Evolutionary conservation across 495 filamentous ascomycete genomes (phyloP).

Genomic region (Saxophila tyrrhenica): DNA sequence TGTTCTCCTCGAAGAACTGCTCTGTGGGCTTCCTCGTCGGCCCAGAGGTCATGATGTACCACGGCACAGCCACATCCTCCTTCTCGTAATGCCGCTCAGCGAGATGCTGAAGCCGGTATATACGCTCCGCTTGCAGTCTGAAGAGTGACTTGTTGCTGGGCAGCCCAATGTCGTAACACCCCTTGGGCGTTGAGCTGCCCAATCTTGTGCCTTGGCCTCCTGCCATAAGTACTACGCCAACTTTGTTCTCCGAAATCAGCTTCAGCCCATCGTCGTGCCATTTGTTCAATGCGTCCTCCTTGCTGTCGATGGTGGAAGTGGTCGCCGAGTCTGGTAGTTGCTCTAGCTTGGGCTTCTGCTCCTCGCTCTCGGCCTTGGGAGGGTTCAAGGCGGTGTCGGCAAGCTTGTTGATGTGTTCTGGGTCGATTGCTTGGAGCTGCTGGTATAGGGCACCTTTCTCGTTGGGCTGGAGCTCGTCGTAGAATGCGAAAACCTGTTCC

Average conservation of each 20-base stretch:
- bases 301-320: slow-evolving; percentile 86
- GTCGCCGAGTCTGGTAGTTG: slow-evolving; percentile 81
- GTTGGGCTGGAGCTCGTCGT: slow-evolving; percentile 55
- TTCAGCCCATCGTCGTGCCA: slow-evolving; percentile 83
- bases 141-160: slow-evolving; percentile 89
- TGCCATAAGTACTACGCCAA: slow-evolving; percentile 92
- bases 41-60: slow-evolving; percentile 99
- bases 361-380: slow-evolving; percentile 42
- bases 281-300: slow-evolving; percentile 60
- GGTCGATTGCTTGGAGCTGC: slow-evolving; percentile 72
- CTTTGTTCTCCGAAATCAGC: slow-evolving; percentile 76
- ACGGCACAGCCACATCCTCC: slow-evolving; percentile 61
- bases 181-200: slow-evolving; percentile 91
- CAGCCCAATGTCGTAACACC: slow-evolving; percentile 90
- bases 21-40: slow-evolving; percentile 89
- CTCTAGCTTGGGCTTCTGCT: slow-evolving; percentile 54
- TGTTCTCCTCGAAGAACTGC: slow-evolving; percentile 79
- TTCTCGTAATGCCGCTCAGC: slow-evolving; percentile 61
- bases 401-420: slow-evolving; percentile 70
- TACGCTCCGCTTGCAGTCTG: slow-evolving; percentile 92
- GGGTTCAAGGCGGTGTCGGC: slow-evolving; percentile 72
- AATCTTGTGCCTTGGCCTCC: slow-evolving; percentile 93
- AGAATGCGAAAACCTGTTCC: slow-evolving; percentile 86
- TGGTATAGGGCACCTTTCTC: slow-evolving; percentile 73
- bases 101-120: slow-evolving; percentile 71